Evolutionary conservation across 352 stramenopile genomes (phyloP), one percentile per base, ranked within the genome.

Genomic region (Globisporangium orthogonon): DNA sequence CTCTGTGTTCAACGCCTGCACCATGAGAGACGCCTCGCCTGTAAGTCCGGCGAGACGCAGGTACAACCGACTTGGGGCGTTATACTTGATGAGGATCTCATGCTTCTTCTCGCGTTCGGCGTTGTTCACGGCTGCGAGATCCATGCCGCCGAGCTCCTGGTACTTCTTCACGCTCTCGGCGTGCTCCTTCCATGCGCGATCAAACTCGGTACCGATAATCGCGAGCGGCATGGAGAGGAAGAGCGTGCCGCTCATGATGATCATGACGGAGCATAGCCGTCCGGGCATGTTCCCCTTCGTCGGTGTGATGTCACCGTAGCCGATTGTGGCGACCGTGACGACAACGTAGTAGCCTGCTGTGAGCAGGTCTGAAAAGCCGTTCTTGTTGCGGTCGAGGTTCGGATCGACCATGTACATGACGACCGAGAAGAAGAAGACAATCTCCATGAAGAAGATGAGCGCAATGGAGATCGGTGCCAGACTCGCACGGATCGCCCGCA

Each of bases 191-290:
- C 80, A 91, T 7, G 83, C 83, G 29, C 78, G 76, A 41, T 91
- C 78, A 44, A 91, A 93, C 58, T 93, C 83, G 1, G 79, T 93
- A 45, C 83, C 83, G 61, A 93, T 89, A 75, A 93, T 93, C 43
- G 83, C 83, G 35, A 93, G 71, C 54, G 83, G 83, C 80, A 93
- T 93, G 49, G 83, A 89, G 50, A 93, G 68, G 59, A 93, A 93
- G 33, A 93, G 68, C 17, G 83, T 89, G 14, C 83, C 83, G 28
- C 80, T 86, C 76, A 93, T 86, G 60, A 93, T 93, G 54, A 87
- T 87, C 76, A 93, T 86, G 23, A 91, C 74, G 9, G 80, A 72
- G 50, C 83, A 87, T 31, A 78, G 66, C 0, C 76, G 72, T 9
- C 75, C 77, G 44, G 73, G 66, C 48, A 86, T 76, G 55, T 91